Percentiles rank a stretch among this genome's conserved stretches.
Evolutionary conservation across 371 early-diverging fungal genomes (phyloP).

Genomic region (Mortierella sp.): DNA sequence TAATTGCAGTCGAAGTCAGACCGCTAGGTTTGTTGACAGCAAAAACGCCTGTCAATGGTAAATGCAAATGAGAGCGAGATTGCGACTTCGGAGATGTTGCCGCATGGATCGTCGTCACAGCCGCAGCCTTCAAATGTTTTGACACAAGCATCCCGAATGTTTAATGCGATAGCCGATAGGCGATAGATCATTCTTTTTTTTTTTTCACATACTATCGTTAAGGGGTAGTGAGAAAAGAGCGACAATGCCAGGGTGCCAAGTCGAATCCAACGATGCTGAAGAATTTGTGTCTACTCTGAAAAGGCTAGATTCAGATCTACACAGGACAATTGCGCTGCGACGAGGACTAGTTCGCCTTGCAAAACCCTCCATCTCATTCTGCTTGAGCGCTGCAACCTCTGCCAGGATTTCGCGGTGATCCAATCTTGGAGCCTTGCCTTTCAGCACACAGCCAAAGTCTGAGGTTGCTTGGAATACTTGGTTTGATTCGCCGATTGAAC

Average conservation of each 20-base stretch:
- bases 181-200: not conserved
- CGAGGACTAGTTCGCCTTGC: not conserved
- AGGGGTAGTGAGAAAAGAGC: too few species aligned
- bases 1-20: conserved; percentile 59
- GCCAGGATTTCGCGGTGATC: conserved; percentile 11
- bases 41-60: conserved; percentile 61
- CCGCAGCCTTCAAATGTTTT: not conserved
- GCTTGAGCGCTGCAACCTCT: conserved; percentile 26
- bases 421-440: conserved; percentile 8
- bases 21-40: conserved; percentile 67
- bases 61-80: not conserved
- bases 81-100: not conserved
- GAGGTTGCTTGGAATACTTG: not conserved
- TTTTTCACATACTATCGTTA: not conserved
- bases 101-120: not conserved
- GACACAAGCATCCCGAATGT: conserved; percentile 1
- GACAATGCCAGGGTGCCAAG: too few species aligned
- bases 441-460: not conserved
- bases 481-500: not conserved
- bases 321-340: not conserved
- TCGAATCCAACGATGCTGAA: too few species aligned
- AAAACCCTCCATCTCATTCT: not conserved
- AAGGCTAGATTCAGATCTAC: not conserved
- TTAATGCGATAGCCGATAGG: too few species aligned
- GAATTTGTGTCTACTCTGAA: too few species aligned